These are phyloP conservation scores for Massarina eburnea DNA, from an alignment of 2,329 filamentous ascomycete species.

Conservation along the genomic window DNA sequence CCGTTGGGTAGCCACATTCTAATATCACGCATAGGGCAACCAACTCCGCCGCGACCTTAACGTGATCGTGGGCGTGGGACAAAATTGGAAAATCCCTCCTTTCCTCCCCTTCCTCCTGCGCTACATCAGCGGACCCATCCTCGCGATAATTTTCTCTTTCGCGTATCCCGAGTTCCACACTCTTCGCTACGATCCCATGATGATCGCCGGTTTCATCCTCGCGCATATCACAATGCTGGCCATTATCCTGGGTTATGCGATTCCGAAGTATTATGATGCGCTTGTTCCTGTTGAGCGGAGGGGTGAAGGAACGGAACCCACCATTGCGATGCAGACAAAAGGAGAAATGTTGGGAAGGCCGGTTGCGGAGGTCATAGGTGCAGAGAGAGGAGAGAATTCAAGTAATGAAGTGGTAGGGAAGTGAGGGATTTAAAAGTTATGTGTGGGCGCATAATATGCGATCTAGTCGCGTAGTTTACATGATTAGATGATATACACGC, in stretches of 20 bases:
- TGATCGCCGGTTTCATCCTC: constrained; percentile 38
- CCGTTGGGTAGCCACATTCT: not conserved
- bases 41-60: constrained; percentile 60
- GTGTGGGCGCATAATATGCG: too few relatives aligned
- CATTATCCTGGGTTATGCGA: constrained; percentile 52
- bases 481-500: too few relatives aligned
- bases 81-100: constrained; percentile 59
- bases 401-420: not conserved
- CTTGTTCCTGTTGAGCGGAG: constrained; percentile 53
- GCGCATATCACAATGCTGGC: constrained; percentile 43
- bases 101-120: constrained; percentile 53
- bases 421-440: not conserved
- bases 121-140: constrained; percentile 36
- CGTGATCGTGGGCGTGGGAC: constrained; percentile 54
- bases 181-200: constrained; percentile 37
- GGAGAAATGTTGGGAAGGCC: constrained; percentile 24
- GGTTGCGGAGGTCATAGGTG: constrained; percentile 2
- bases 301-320: constrained; percentile 48
- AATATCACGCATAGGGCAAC: constrained; percentile 48
- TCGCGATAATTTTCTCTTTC: constrained; percentile 39
- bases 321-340: constrained; percentile 29
- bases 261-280: constrained; percentile 57
- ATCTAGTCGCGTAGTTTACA: too few relatives aligned
- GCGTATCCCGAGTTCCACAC: constrained; percentile 37
- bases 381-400: constrained; percentile 2